Base-by-base conservation (phyloP, 352 stramenopile genomes). In the Thraustochytrium striatum region DNA sequence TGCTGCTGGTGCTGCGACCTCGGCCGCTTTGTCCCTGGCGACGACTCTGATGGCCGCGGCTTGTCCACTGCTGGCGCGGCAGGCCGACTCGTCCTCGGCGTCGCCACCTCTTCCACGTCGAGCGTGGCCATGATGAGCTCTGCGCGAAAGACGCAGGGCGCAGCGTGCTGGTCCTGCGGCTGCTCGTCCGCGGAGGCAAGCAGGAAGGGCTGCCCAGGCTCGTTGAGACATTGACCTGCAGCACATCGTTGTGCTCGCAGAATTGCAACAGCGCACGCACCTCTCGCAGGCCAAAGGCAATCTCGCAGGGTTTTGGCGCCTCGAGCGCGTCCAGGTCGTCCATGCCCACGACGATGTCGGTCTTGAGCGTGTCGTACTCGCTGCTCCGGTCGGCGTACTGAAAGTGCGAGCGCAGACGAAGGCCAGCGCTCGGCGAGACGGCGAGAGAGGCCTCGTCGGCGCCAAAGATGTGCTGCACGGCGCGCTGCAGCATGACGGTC, bases 41-140 rank as follows among this genome's bases (percentile, higher is more conserved):
- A 5, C 5, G 5, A 13, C 39, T 13, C 13, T 13, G 39, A 13
- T 13, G 39, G 5, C 25, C 35, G 21, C 41, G 25, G 33, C 65
- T 21, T 55, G 47, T 25, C 25, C 47, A 55, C 16, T 21, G 47
- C 47, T 55, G 65, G 32, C 11, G 30, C 7, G 11, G 33, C 30
- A 30, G 41, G 61, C 65, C 9, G 16, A 39, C 35, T 38, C 47
- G 19, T 41, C 19, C 0, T 61, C 53, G 25, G 25, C 53, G 39
- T 16, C 5, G 53, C 9, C 13, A 75, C 68, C 25, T 75, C 65
- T 32, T 75, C 65, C 19, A 38, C 65, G 33, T 75, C 65, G 43
- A 75, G 50, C 44, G 65, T 75, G 44, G 65, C 65, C 2, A 75
- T 38, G 1, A 75, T 38, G 25, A 75, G 65, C 65, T 75, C 65